These are phyloP conservation scores for Coelastrella sp. DNA, from an alignment of 139 green algal species.

Conservation along the genomic window DNA sequence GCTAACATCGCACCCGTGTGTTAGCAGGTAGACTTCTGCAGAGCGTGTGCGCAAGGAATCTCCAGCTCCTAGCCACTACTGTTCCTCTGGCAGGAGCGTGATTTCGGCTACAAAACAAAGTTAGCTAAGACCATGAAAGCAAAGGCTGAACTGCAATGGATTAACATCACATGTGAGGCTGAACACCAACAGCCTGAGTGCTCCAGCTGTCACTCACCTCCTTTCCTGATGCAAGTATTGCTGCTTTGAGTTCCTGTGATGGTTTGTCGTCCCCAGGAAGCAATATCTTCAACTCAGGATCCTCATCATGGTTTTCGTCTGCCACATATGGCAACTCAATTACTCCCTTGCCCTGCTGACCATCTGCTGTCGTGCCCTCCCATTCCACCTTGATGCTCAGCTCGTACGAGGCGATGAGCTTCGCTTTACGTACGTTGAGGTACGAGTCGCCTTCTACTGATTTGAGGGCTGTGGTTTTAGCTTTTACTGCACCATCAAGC, in stretches of 20 bases:
- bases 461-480: constrained; percentile 46
- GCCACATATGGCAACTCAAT: constrained; percentile 65
- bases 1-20: too few relatives aligned
- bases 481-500: constrained; percentile 32
- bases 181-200: too few relatives aligned
- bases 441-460: constrained; percentile 39
- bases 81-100: too few relatives aligned
- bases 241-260: constrained; percentile 51
- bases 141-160: too few relatives aligned
- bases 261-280: constrained; percentile 19
- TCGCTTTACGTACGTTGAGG: constrained; percentile 77
- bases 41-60: too few relatives aligned
- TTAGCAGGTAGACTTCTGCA: too few relatives aligned
- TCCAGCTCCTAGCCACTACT: too few relatives aligned
- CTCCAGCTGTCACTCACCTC: constrained; percentile 28
- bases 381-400: constrained; percentile 79
- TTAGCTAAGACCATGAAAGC: too few relatives aligned
- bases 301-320: constrained; percentile 93
- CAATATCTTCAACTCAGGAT: constrained; percentile 76
- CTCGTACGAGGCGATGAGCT: constrained; percentile 90
- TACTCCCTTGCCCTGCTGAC: constrained; percentile 47
- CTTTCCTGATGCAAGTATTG: constrained; percentile 63
- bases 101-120: too few relatives aligned
- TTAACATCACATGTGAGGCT: too few relatives aligned
- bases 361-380: constrained; percentile 64